Conservation (phyloP, 257 asterid species). For the Voacanga thouarsii region DNA sequence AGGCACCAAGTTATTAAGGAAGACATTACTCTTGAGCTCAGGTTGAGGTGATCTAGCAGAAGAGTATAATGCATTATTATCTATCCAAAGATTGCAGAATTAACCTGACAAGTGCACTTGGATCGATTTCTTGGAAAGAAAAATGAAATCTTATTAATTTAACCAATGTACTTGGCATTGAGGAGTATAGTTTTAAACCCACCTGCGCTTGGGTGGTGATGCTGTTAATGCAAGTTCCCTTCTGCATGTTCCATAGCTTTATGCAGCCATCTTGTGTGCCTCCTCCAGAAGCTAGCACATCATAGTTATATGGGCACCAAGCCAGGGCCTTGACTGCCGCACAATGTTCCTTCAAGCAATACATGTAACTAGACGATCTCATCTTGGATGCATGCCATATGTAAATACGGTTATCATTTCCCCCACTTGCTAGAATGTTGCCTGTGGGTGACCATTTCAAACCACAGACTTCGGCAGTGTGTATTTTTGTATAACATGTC, state of each 20-base stretch:
- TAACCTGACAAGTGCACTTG: too few relatives aligned
- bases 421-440: slow-evolving; percentile 63
- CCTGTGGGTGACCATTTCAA: slow-evolving; percentile 72
- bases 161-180: not conserved
- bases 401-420: slow-evolving; percentile 54
- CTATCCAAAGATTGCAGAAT: not conserved
- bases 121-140: not conserved
- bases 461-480: slow-evolving; percentile 53
- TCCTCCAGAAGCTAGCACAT: slow-evolving; percentile 80
- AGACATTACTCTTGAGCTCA: too few relatives aligned
- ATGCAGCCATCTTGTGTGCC: slow-evolving; percentile 53
- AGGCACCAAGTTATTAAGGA: not conserved
- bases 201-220: slow-evolving; percentile 61
- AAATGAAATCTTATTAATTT: not conserved
- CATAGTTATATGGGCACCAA: slow-evolving; percentile 68
- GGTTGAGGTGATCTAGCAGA: not conserved
- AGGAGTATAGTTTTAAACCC: slow-evolving; percentile 12
- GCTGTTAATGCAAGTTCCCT: slow-evolving; percentile 56
- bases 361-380: slow-evolving; percentile 40
- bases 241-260: slow-evolving; percentile 65
- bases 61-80: not conserved
- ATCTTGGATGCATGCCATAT: slow-evolving; percentile 63
- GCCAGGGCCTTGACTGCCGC: slow-evolving; percentile 88
- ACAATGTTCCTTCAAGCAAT: slow-evolving; percentile 41
- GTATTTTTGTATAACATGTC: slow-evolving; percentile 34